Evolutionary conservation across 2,329 filamentous ascomycete species (phyloP), one percentile per base, ranked within the genome.

Genomic region (Colletotrichum trifolii): DNA sequence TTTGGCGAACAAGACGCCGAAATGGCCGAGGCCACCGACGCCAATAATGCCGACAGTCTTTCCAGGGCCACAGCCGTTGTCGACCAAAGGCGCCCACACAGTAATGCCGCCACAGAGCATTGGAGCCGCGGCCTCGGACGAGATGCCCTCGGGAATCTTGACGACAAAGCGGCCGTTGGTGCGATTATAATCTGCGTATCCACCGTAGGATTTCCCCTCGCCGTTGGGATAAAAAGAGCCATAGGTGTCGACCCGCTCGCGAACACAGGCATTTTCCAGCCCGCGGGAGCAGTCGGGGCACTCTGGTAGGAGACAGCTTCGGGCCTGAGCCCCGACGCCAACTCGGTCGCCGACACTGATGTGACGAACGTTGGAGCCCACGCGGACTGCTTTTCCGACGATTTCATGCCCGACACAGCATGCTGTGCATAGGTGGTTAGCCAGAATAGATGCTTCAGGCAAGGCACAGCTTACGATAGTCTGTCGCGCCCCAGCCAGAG

Each of bases 71-170:
- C 83, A 86, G 2, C 87, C 88, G 68, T 91, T 86, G 57, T 86
- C 82, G 69, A 81, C 82, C 59, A 93, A 75, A 1, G 91, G 90
- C 10, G 83, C 81, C 72, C 83, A 93, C 3, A 89, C 81, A 0
- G 91, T 93, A 33, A 92, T 83, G 8, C 91, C 90, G 33, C 84
- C 90, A 71, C 90, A 93, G 40, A 93, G 80, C 85, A 93, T 87
- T 3, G 90, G 89, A 15, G 90, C 82, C 5, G 81, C 79, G 49
- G 76, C 67, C 58, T 79, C 80, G 1, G 75, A 76, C 1, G 73
- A 68, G 4, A 84, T 60, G 5, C 73, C 74, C 5, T 80, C 76
- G 6, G 81, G 81, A 47, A 84, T 81, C 68, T 79, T 80, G 67
- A 84, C 67, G n/a, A 79, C 79, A 63, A 91, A 92, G 60, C 73